Percentiles rank a stretch among this genome's conserved stretches.
Conservation (phyloP, 1,139 yeast genomes). For the Trichomonascaceae sp. region DNA sequence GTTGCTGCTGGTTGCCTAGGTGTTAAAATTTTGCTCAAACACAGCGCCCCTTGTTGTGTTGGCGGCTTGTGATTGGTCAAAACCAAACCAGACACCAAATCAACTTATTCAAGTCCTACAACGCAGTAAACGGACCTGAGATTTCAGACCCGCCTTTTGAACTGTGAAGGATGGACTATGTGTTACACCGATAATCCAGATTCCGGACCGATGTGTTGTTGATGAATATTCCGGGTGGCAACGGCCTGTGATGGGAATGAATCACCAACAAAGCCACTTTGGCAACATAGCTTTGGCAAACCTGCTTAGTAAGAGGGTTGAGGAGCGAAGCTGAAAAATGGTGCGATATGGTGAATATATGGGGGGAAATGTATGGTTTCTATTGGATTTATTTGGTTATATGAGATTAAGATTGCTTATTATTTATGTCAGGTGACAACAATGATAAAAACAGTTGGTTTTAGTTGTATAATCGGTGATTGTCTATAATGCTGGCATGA, state of each 20-base stretch:
- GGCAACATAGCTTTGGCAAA: background rate
- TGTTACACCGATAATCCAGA: background rate
- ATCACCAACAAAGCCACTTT: background rate
- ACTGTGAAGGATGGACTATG: background rate
- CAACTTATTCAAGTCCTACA: background rate
- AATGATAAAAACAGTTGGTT: background rate
- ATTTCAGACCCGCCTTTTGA: background rate
- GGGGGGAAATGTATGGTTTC: background rate
- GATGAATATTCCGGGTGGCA: background rate
- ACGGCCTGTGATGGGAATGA: background rate
- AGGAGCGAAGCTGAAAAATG: background rate
- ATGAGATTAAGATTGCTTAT: background rate
- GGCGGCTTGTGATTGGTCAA: conserved; percentile 1
- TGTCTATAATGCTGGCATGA: background rate
- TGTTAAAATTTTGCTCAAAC: background rate
- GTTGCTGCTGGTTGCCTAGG: background rate
- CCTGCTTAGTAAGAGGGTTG: background rate
- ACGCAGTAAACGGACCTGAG: background rate
- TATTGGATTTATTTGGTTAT: background rate
- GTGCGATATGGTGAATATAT: background rate
- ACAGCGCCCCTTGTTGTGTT: background rate
- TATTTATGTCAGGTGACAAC: background rate
- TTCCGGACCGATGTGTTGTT: background rate
- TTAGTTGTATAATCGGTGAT: background rate
- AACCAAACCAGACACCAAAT: background rate